Evolutionary conservation across 2,329 filamentous ascomycete species (phyloP), one percentile per base, ranked within the genome.

Genomic region (Talaromyces sp.): DNA sequence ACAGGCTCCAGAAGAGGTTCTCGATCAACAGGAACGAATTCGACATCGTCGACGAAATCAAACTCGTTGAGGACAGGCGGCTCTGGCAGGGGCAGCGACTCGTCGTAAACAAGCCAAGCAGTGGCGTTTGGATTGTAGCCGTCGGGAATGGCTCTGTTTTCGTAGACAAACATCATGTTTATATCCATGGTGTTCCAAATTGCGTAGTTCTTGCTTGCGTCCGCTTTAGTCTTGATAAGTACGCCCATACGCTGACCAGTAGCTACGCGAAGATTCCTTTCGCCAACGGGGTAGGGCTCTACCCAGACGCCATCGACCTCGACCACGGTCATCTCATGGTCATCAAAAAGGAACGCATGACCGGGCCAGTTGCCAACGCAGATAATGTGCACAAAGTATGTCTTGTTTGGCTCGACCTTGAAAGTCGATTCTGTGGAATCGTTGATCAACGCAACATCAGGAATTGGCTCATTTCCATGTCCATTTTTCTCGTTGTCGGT

Each of bases 101-200:
- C 73, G 60, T 86, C 79, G 62, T 86, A 87, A 1, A 84, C 76
- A 1, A 87, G 75, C 80, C 71, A 74, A 10, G 69, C 71, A 6
- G 72, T 75, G 5, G 63, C 82, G 62, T 86, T 87, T 9, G 72
- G 70, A 70, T 93, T 89, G 49, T 95, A 80, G 6, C 80, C 82
- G 0, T 80, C 75, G 0, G 92, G 91, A 10, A 93, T 73, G 0
- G 75, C 6, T 54, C 60, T 63, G 59, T 72, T 55, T 66, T 72
- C 58, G 28, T 67, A 69, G 32, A 71, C 27, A 51, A 73, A 73
- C 72, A 68, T 75, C 72, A 72, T 73, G 69, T 85, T 84, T 51
- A 83, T 84, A 65, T 92, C 89, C 86, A 91, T 91, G 65, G 85
- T 88, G 11, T 71, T 82, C 55, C 89, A 80, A 59, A 92, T 85